Evolutionary conservation across 1,139 yeast species (phyloP).

Genomic region (Blastobotrys raffinosifermentans): DNA sequence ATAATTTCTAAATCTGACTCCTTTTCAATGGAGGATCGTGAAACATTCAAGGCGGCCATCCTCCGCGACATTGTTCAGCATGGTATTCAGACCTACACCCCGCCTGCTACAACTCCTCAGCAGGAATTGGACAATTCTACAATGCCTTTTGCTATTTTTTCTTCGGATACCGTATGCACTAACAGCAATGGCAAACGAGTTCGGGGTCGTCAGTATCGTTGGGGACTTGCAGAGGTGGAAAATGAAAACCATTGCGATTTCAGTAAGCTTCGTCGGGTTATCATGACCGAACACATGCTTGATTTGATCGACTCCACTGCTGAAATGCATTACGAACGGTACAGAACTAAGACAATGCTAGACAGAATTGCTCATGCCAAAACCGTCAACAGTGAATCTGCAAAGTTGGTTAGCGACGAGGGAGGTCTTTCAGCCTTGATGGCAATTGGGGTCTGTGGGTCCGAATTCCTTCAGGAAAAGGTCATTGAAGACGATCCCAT

Average conservation of each 20-base stretch:
- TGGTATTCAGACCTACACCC: constrained; percentile 34
- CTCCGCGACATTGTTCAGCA: constrained; percentile 42
- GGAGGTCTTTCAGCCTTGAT: constrained; percentile 33
- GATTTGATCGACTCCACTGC: constrained; percentile 77
- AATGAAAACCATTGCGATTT: constrained; percentile 65
- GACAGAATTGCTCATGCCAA: constrained; percentile 57
- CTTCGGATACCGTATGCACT: constrained; percentile 36
- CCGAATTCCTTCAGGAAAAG: constrained; percentile 37
- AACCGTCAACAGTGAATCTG: background rate
- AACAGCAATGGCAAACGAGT: constrained; percentile 35
- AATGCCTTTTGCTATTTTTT: constrained; percentile 59
- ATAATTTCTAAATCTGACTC: constrained; percentile 73
- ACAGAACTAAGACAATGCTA: constrained; percentile 63
- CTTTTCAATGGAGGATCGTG: constrained; percentile 39
- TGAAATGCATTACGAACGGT: constrained; percentile 75
- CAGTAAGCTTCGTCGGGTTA: constrained; percentile 46
- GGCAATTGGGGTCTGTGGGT: constrained; percentile 38
- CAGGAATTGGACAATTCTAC: constrained; percentile 2
- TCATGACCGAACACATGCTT: constrained; percentile 61
- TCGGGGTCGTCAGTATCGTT: constrained; percentile 60
- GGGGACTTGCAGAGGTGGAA: constrained; percentile 74
- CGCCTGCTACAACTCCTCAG: constrained; percentile 9
- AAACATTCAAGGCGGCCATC: constrained; percentile 42
- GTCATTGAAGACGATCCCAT: constrained; percentile 44
- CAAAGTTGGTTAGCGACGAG: constrained; percentile 18